phyloP scores from a whole-genome alignment of 2,329 filamentous ascomycete genomes.

The Aureobasidium namibiae region DNA sequence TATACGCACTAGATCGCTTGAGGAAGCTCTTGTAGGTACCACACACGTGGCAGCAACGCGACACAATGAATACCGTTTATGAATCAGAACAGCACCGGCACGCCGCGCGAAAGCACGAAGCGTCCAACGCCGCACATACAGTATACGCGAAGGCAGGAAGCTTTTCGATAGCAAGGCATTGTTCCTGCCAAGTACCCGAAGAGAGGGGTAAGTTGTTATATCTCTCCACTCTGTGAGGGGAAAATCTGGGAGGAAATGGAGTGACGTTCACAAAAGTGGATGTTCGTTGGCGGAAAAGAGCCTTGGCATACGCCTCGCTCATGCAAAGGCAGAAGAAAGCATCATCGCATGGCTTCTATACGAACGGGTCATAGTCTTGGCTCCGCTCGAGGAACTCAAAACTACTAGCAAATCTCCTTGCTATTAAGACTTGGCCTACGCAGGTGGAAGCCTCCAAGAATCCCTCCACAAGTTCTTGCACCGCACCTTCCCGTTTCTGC shows the following conservation, averaged over 20 bases:
- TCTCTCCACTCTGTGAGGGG: not conserved
- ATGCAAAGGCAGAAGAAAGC: not conserved
- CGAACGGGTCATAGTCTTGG: not conserved
- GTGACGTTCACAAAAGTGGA: not conserved
- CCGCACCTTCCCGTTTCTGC: not conserved
- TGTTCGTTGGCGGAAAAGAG: not conserved
- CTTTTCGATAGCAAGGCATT: not conserved
- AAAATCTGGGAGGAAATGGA: not conserved
- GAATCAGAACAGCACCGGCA: too few species aligned
- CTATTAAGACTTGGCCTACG: not conserved
- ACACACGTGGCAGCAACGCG: too few species aligned
- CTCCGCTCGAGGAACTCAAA: not conserved
- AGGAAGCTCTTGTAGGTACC: too few species aligned
- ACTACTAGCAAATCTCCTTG: not conserved
- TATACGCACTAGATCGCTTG: too few species aligned
- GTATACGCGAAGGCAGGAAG: too few species aligned
- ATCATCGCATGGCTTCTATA: not conserved
- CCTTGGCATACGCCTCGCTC: not conserved
- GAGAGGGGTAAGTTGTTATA: not conserved
- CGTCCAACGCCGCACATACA: too few species aligned
- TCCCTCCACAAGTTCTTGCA: not conserved
- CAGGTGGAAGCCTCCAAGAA: not conserved
- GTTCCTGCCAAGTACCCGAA: not conserved
- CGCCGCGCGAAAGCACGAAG: not conserved
- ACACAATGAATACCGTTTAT: too few species aligned